Percentiles rank a stretch among this genome's conserved stretches.
These are phyloP conservation scores for Dysphania ambrosioides DNA, from an alignment of 148 eudicot species.

Conservation along the genomic window DNA sequence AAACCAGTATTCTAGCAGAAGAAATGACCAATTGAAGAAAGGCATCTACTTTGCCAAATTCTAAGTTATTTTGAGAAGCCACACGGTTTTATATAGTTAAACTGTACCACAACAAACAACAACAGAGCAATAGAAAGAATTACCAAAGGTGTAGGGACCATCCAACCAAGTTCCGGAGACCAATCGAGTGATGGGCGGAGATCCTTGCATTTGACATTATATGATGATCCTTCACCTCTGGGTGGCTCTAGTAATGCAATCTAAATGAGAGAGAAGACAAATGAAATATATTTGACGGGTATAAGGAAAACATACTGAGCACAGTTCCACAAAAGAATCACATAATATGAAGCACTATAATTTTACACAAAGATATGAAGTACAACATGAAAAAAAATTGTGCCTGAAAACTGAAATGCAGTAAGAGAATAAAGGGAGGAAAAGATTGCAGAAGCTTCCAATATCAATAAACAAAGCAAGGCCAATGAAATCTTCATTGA, in stretches of 20 bases:
- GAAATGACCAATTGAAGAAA: not conserved
- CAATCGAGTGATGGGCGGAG: slow-evolving; percentile 83
- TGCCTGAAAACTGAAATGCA: not conserved
- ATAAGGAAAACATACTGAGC: not conserved
- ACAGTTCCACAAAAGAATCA: not conserved
- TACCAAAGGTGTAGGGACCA: slow-evolving; percentile 46
- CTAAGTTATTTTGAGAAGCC: slow-evolving; percentile 5
- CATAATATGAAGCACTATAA: not conserved
- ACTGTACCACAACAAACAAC: not conserved
- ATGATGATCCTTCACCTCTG: slow-evolving; percentile 55
- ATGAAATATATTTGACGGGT: slow-evolving; percentile 6
- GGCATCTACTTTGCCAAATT: not conserved
- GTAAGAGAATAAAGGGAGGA: not conserved
- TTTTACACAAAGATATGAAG: not conserved
- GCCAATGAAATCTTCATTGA: too few relatives aligned
- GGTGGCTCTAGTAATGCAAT: slow-evolving; percentile 54
- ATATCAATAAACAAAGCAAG: too few relatives aligned
- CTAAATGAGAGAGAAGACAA: slow-evolving; percentile 31
- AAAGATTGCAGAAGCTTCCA: too few relatives aligned
- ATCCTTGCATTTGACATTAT: slow-evolving; percentile 50
- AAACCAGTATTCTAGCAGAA: not conserved
- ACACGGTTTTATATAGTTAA: not conserved
- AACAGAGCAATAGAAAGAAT: slow-evolving; percentile 8
- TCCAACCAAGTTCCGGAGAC: slow-evolving; percentile 76
- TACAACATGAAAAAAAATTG: not conserved